Evolutionary conservation across 1,284 basidiomycete species (phyloP), one percentile per base, ranked within the genome.

Genomic region (Ustilago lituana): DNA sequence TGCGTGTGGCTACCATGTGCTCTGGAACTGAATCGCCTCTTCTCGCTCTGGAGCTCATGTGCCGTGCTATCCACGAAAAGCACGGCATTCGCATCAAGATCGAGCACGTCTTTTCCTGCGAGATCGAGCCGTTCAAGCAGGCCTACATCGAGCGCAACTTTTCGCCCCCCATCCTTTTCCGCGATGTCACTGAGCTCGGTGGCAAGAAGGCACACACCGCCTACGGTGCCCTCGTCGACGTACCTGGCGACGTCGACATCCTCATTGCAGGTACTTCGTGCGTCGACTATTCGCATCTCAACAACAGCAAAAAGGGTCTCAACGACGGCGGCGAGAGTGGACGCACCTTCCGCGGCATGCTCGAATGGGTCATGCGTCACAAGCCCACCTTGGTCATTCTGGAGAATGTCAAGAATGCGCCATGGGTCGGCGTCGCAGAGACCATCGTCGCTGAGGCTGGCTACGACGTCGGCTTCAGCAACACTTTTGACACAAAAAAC

Each of bases 131-230:
- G 2, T 97, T 94, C 87, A 97, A 97, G 83, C 94, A 97, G 82
- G 94, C 94, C 0, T 97, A 97, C 82, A 97, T 97, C 64, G 94
- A 97, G 82, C 87, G 94, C 23, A 97, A 97, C 83, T 97, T 97
- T 81, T 74, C 83, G 3, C 92, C 93, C 12, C 93, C 94, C 5
- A 84, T 96, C 32, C 85, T 97, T 31, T 97, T 97, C 82, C 88
- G 94, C 52, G 94, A 97, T 80, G 94, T 97, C 14, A 94, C 91
- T 54, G 94, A 97, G 78, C 86, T 97, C 15, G 92, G 78, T 32
- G 72, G 80, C 55, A 76, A 81, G 17, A 56, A 71, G 26, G 82
- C 82, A 14, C 89, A 91, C 58, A 97, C 94, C 0, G 94, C 94
- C 0, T 97, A 96, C 81, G 94, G 94, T 4, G 88, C 93, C 4